Percentiles rank a stretch among this genome's conserved stretches.
phyloP scores from a whole-genome alignment of 2,329 filamentous ascomycete genomes.

The Furcasterigmium sp. region DNA sequence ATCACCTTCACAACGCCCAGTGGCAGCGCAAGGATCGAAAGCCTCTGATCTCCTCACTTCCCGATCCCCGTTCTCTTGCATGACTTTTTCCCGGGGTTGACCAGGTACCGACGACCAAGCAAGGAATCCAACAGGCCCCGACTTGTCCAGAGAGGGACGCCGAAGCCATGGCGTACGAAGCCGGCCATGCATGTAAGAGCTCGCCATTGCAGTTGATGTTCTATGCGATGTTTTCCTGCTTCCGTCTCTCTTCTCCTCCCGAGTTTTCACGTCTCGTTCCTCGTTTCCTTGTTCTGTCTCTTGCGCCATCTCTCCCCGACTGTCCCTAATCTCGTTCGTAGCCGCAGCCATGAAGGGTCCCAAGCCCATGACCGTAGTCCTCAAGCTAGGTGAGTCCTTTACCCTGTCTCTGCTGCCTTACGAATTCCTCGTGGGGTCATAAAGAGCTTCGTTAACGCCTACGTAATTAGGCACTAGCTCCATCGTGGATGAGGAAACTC shows the following conservation, averaged over 20 bases:
- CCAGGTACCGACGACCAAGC: too few relatives aligned
- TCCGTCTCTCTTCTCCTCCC: neutral
- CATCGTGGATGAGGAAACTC: slow-evolving; percentile 95
- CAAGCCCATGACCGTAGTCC: slow-evolving; percentile 71
- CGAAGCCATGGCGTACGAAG: neutral
- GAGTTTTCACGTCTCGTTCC: neutral
- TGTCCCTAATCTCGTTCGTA: too few relatives aligned
- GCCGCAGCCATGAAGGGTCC: slow-evolving; percentile 56
- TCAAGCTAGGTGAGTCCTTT: slow-evolving; percentile 69
- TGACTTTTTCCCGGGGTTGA: too few relatives aligned
- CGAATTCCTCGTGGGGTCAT: neutral
- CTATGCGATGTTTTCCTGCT: neutral
- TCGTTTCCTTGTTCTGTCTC: neutral
- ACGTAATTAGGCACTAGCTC: slow-evolving; percentile 76
- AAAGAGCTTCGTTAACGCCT: neutral
- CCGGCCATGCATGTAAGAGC: neutral
- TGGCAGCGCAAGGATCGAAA: too few relatives aligned
- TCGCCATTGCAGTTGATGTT: neutral
- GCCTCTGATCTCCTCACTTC: too few relatives aligned
- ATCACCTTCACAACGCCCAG: too few relatives aligned
- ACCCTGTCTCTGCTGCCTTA: neutral
- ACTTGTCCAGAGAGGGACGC: too few relatives aligned
- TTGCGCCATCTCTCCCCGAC: too few relatives aligned
- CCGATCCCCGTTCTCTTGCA: too few relatives aligned
- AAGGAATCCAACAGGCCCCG: too few relatives aligned